These are phyloP conservation scores for Globisporangium nagaii DNA, from an alignment of 352 stramenopile genomes.

Conservation along the genomic window DNA sequence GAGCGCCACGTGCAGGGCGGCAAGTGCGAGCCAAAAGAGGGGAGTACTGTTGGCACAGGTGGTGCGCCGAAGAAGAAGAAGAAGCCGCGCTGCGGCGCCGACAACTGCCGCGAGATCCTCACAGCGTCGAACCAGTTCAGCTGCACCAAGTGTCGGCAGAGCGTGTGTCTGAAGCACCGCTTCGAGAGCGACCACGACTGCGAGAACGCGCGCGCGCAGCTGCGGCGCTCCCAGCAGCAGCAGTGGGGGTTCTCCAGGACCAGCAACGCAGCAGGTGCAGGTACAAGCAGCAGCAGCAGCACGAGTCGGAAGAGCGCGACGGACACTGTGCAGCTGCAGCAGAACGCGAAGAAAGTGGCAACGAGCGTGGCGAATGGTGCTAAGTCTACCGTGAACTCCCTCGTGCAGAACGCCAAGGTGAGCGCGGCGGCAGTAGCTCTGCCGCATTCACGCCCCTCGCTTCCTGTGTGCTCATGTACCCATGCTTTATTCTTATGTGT, in stretches of 20 bases:
- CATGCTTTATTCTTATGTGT: not conserved
- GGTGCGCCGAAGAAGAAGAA: conserved; percentile 50
- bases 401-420: conserved; percentile 50
- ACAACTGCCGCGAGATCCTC: conserved; percentile 54
- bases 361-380: conserved; percentile 29
- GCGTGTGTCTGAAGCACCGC: conserved; percentile 74
- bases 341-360: conserved; percentile 26
- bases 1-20: conserved; percentile 59
- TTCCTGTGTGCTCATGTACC: not conserved
- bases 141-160: conserved; percentile 57
- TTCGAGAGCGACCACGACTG: conserved; percentile 75
- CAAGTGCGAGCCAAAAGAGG: conserved; percentile 25
- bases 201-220: conserved; percentile 21
- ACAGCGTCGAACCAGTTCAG: conserved; percentile 68
- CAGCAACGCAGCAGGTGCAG: not conserved
- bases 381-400: conserved; percentile 31
- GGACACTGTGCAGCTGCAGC: conserved; percentile 12
- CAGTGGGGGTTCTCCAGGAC: conserved; percentile 26
- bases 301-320: not conserved
- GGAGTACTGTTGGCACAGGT: not conserved
- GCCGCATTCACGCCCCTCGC: too few relatives aligned
- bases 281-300: not conserved
- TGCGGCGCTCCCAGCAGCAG: conserved; percentile 39
- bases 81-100: conserved; percentile 62
- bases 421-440: too few relatives aligned